A percentile compares a stretch with the other conserved stretches of the same genome.
Conservation (phyloP, 257 asterid species). For the Solanum megistacrolobum region DNA sequence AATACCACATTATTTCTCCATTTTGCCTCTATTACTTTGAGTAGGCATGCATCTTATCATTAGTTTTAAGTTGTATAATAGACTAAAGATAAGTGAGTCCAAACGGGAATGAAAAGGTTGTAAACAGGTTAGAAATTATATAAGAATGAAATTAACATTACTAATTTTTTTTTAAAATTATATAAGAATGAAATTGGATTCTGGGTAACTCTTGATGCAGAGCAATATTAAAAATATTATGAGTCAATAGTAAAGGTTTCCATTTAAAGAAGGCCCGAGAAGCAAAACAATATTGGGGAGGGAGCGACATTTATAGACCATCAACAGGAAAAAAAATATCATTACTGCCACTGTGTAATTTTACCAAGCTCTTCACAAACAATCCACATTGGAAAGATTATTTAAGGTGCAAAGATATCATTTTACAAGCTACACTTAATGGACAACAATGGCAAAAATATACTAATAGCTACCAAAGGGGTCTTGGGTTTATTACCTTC, state of each 20-base stretch:
- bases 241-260: not conserved
- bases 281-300: not conserved
- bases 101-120: not conserved
- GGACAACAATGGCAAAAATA: not conserved
- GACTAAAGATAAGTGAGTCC: not conserved
- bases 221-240: not conserved
- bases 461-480: not conserved
- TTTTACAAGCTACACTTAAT: not conserved
- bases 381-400: not conserved
- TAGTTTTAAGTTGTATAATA: not conserved
- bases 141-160: not conserved
- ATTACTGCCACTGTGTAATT: not conserved
- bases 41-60: not conserved
- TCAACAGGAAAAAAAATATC: not conserved
- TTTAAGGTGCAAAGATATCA: not conserved
- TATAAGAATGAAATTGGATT: not conserved
- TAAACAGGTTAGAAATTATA: not conserved
- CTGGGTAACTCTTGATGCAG: not conserved
- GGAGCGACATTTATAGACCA: not conserved
- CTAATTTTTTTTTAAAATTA: not conserved
- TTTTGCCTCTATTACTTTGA: not conserved
- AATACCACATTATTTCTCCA: not conserved
- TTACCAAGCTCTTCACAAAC: not conserved
- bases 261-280: not conserved
- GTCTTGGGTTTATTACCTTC: slow-evolving; percentile 44